These are phyloP conservation scores for Nemania serpens DNA, from an alignment of 2,329 filamentous ascomycete genomes.

Conservation along the genomic window DNA sequence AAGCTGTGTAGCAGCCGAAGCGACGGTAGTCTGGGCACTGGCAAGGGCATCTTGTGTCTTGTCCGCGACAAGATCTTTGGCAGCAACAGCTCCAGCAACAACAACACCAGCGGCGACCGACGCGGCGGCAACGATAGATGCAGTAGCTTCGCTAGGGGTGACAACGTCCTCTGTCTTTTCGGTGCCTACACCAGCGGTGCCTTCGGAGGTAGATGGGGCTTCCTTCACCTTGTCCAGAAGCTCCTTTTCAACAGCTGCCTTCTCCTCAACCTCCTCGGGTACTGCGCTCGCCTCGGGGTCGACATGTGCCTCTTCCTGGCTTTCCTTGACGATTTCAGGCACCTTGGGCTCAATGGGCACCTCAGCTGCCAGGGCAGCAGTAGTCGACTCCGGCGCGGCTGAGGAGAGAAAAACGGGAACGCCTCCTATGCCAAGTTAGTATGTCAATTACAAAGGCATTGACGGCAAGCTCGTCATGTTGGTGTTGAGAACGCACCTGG, in stretches of 20 bases:
- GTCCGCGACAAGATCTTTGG: constrained; percentile 48
- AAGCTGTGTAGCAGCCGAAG: constrained; percentile 50
- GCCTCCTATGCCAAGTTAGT: constrained; percentile 32
- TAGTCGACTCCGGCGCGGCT: constrained; percentile 51
- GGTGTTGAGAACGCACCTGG: constrained; percentile 46
- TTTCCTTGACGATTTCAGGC: constrained; percentile 71
- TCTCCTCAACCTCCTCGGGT: constrained; percentile 69
- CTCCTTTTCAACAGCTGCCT: constrained; percentile 72
- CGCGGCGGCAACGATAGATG: constrained; percentile 49
- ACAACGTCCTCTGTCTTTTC: constrained; percentile 56
- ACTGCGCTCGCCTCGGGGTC: constrained; percentile 71
- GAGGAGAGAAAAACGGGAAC: constrained; percentile 34
- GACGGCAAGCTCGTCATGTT: background rate
- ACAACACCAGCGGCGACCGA: constrained; percentile 47
- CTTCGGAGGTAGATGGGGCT: constrained; percentile 62
- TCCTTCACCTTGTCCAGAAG: constrained; percentile 69
- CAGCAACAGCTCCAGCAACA: constrained; percentile 43
- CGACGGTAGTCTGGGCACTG: constrained; percentile 34
- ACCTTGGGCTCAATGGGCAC: constrained; percentile 54
- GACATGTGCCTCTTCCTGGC: constrained; percentile 68
- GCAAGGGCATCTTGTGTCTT: constrained; percentile 47
- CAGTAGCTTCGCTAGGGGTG: constrained; percentile 49
- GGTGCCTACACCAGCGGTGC: constrained; percentile 56
- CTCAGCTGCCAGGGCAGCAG: constrained; percentile 47
- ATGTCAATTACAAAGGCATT: background rate